phyloP scores from a whole-genome alignment of 441 rosid genomes.

The Pelargonium citronellum region DNA sequence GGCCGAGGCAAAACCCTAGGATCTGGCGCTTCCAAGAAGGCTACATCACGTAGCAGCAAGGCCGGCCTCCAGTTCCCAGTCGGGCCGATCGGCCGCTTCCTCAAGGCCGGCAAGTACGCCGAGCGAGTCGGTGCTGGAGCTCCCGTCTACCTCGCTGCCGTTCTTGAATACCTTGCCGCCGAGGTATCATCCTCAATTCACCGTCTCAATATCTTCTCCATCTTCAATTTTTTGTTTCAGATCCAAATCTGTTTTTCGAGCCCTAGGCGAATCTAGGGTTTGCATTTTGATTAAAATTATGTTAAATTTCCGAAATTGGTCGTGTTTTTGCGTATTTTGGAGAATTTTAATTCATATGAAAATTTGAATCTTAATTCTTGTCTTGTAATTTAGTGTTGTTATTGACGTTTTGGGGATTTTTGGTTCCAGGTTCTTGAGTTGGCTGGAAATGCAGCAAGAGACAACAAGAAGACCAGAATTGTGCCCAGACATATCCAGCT shows the following conservation, averaged over 20 bases:
- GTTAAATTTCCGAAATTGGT: no score
- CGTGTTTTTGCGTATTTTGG: no score
- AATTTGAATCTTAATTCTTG: no score
- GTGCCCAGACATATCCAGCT: constrained; percentile 91
- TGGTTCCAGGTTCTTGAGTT: constrained; percentile 67
- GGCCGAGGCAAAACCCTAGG: constrained; percentile 89
- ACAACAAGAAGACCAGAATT: constrained; percentile 84
- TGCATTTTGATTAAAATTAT: no score
- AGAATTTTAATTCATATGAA: no score
- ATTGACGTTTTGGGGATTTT: no score
- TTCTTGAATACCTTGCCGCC: constrained; percentile 83
- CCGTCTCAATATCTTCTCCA: no score
- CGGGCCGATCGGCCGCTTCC: constrained; percentile 88
- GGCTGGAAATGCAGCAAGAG: constrained; percentile 89
- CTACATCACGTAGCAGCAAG: constrained; percentile 89
- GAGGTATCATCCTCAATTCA: constrained; percentile 38
- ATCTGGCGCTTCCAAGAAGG: constrained; percentile 79
- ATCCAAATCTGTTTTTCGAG: no score
- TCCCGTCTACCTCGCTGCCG: constrained; percentile 92
- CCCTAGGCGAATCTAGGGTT: no score
- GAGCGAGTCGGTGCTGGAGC: constrained; percentile 98
- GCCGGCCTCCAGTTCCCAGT: constrained; percentile 94
- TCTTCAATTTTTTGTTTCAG: no score
- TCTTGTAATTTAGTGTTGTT: no score
- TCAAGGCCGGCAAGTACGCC: constrained; percentile 94